phyloP scores from a whole-genome alignment of 2,329 filamentous ascomycete species.

The Aspergillus neoniger region DNA sequence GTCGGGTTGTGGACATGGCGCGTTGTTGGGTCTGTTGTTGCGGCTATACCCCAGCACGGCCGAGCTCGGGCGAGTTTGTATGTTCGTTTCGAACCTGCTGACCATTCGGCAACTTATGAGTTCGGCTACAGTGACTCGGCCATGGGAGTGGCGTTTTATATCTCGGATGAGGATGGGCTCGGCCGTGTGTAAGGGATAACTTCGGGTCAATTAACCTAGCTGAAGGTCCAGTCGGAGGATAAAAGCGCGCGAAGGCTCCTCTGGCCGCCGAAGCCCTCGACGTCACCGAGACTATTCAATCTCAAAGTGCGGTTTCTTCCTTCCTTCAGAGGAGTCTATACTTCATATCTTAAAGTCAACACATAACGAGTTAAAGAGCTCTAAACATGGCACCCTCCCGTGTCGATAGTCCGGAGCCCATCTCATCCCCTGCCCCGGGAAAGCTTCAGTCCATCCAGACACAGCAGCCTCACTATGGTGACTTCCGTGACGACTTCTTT shows the following conservation, averaged over 20 bases:
- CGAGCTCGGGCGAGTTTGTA: constrained; percentile 2
- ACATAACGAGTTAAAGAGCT: too few species aligned
- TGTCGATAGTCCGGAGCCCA: neutral
- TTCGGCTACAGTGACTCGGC: neutral
- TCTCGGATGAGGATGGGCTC: neutral
- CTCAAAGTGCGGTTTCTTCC: neutral
- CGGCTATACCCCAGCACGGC: neutral
- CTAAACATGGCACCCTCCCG: constrained; percentile 1
- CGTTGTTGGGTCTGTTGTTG: neutral
- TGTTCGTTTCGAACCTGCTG: neutral
- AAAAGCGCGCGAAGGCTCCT: neutral
- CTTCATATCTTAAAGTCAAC: too few species aligned
- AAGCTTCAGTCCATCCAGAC: constrained; percentile 2
- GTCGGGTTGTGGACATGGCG: neutral
- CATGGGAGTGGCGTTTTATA: neutral
- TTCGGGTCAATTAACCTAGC: neutral
- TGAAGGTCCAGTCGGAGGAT: neutral
- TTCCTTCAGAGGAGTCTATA: too few species aligned
- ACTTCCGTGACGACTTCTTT: constrained; percentile 6
- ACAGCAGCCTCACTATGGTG: neutral
- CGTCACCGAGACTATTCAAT: neutral
- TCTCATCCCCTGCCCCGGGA: neutral
- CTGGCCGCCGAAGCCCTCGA: neutral
- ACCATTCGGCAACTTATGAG: neutral
- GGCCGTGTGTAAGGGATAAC: neutral